Conservation (phyloP, 225 moss, liverwort and hornwort genomes). For the Sphagnum tenellum region DNA sequence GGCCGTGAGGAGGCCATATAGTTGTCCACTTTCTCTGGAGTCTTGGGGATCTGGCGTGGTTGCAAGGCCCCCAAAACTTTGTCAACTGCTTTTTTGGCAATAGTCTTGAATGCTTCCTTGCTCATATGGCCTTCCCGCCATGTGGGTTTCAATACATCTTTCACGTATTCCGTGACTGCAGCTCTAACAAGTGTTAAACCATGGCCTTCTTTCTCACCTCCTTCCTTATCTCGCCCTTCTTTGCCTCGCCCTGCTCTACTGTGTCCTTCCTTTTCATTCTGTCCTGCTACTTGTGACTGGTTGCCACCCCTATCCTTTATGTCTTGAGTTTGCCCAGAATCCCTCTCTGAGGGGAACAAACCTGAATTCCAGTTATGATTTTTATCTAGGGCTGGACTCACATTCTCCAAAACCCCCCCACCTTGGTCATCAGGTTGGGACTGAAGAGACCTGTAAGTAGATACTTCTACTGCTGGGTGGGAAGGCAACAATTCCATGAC, state of each 20-base stretch:
- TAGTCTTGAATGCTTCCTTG: slow-evolving; percentile 94
- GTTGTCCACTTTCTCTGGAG: slow-evolving; percentile 67
- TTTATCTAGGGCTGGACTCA: slow-evolving; percentile 49
- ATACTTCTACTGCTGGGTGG: no score
- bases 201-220: slow-evolving; percentile 36
- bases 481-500: no score
- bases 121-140: slow-evolving; percentile 96
- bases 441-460: no score
- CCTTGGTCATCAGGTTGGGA: slow-evolving; percentile 1
- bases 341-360: not conserved
- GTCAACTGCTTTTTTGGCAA: slow-evolving; percentile 89
- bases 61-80: slow-evolving; percentile 70
- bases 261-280: slow-evolving; percentile 14
- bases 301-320: slow-evolving; percentile 4
- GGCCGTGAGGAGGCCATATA: slow-evolving; percentile 72
- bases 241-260: slow-evolving; percentile 44
- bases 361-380: slow-evolving; percentile 28
- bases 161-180: slow-evolving; percentile 67
- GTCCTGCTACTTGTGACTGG: slow-evolving; percentile 1
- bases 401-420: slow-evolving; percentile 35
- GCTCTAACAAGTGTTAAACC: slow-evolving; percentile 36
- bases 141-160: slow-evolving; percentile 77
- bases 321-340: not conserved
- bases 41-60: slow-evolving; percentile 66
- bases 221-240: slow-evolving; percentile 37